phyloP scores from a whole-genome alignment of 768 basidiomycete genomes.

The Termitomyces sp. region DNA sequence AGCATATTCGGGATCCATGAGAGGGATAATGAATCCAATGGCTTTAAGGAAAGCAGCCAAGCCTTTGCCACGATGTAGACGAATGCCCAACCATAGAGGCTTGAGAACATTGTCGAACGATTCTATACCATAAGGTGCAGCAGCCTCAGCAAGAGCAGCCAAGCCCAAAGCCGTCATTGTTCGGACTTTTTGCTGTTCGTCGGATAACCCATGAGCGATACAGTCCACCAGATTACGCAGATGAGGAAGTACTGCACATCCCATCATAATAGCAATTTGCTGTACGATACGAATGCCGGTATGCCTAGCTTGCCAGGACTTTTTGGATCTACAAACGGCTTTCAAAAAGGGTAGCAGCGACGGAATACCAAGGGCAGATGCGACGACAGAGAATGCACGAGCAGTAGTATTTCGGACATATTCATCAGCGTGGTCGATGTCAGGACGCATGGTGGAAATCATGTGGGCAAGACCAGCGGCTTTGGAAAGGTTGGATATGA shows the following conservation, averaged over 20 bases:
- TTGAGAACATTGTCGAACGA: slow-evolving; percentile 97
- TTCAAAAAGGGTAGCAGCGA: slow-evolving; percentile 97
- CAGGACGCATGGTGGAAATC: slow-evolving; percentile 99
- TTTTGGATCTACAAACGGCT: slow-evolving; percentile 97
- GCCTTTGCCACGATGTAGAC: slow-evolving; percentile 92
- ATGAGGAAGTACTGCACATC: slow-evolving; percentile 96
- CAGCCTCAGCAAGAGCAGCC: slow-evolving; percentile 93
- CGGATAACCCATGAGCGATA: slow-evolving; percentile 87
- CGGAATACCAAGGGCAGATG: slow-evolving; percentile 96
- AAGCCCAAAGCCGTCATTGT: slow-evolving; percentile 93
- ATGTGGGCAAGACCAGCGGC: slow-evolving; percentile 99
- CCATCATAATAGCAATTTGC: slow-evolving; percentile 99
- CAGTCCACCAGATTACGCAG: slow-evolving; percentile 95
- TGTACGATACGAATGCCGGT: slow-evolving; percentile 99
- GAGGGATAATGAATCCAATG: slow-evolving; percentile 98
- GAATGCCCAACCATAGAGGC: slow-evolving; percentile 90
- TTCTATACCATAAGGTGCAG: slow-evolving; percentile 98
- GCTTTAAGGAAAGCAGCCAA: slow-evolving; percentile 95
- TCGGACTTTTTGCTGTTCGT: slow-evolving; percentile 94
- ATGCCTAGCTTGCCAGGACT: slow-evolving; percentile 99
- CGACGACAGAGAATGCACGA: slow-evolving; percentile 97
- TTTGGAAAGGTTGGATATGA: slow-evolving; percentile 97
- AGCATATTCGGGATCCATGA: slow-evolving; percentile 99
- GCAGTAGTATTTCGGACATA: slow-evolving; percentile 99
- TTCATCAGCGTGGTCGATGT: slow-evolving; percentile 99